These are phyloP conservation scores for Fusarium sp. DNA, from an alignment of 2,329 filamentous ascomycete species.

Conservation along the genomic window DNA sequence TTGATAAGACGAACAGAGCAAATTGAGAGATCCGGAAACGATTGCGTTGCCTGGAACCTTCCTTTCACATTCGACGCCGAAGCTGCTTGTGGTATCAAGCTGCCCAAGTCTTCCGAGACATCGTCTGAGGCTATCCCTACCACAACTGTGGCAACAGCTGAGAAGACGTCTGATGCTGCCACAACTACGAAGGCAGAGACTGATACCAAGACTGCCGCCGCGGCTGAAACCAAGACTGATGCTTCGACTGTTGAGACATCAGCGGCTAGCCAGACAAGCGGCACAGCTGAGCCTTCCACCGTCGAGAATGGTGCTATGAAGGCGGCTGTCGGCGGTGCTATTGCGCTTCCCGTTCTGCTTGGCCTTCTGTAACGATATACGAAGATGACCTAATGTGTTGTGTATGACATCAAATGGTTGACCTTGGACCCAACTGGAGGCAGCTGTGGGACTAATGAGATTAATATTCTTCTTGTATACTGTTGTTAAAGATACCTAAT, in stretches of 20 bases:
- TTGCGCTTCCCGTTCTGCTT: not conserved
- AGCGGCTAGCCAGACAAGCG: not conserved
- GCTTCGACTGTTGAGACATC: not conserved
- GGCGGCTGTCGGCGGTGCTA: not conserved
- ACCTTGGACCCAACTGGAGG: not conserved
- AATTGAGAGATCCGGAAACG: not conserved
- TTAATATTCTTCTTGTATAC: not conserved
- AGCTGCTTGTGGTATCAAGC: conserved; percentile 10
- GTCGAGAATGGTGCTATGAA: not conserved
- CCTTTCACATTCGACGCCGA: conserved; percentile 9
- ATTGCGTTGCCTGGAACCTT: not conserved
- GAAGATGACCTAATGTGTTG: not conserved
- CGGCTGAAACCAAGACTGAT: not conserved
- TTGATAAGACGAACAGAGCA: not conserved
- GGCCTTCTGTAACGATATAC: not conserved
- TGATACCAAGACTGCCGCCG: not conserved
- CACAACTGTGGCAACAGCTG: not conserved
- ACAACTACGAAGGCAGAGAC: not conserved
- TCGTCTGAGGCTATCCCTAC: not conserved
- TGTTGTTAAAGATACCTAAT: not conserved
- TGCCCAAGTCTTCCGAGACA: not conserved
- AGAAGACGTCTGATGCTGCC: not conserved
- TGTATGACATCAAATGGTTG: not conserved
- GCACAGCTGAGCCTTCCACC: rapidly evolving
- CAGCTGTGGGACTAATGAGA: not conserved